Percentiles rank a stretch among this genome's conserved stretches.
These are phyloP conservation scores for Physcomitrium patens DNA, from an alignment of 225 moss, liverwort and hornwort genomes.

Conservation along the genomic window DNA sequence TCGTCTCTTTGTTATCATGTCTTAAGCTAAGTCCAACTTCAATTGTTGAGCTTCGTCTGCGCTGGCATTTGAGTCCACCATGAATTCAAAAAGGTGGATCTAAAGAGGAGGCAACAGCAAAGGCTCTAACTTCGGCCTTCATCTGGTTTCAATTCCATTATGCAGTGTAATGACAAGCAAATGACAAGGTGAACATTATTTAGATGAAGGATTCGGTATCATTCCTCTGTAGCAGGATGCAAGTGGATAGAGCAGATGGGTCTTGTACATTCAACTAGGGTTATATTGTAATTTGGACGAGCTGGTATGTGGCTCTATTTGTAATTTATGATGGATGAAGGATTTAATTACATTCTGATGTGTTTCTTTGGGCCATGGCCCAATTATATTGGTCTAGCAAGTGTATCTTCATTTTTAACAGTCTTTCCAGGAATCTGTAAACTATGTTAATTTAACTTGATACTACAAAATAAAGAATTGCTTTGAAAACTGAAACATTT, in stretches of 20 bases:
- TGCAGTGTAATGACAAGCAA: slow-evolving; percentile 37
- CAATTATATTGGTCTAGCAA: background rate
- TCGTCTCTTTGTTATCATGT: slow-evolving; percentile 33
- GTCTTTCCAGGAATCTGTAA: background rate
- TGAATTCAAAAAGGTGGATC: slow-evolving; percentile 16
- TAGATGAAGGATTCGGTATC: slow-evolving; percentile 20
- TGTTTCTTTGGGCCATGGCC: background rate
- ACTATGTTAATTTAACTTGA: no score
- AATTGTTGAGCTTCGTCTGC: slow-evolving; percentile 15
- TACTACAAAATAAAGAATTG: no score
- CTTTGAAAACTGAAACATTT: no score
- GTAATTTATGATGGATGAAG: slow-evolving; percentile 51
- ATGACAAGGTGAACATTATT: slow-evolving; percentile 1
- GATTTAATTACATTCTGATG: slow-evolving; percentile 38
- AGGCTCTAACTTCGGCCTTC: slow-evolving; percentile 37
- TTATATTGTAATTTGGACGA: slow-evolving; percentile 35
- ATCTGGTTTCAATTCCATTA: slow-evolving; percentile 32
- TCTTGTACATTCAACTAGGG: slow-evolving; percentile 53
- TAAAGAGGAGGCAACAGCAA: slow-evolving; percentile 27
- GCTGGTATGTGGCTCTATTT: slow-evolving; percentile 45
- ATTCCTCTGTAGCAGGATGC: slow-evolving; percentile 34
- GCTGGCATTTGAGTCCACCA: slow-evolving; percentile 21
- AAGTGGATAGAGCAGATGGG: slow-evolving; percentile 31
- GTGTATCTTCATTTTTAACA: background rate
- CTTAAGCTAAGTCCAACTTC: slow-evolving; percentile 31